phyloP scores from a whole-genome alignment of 768 basidiomycete species.

The Pleurotus salmoneostramineus region DNA sequence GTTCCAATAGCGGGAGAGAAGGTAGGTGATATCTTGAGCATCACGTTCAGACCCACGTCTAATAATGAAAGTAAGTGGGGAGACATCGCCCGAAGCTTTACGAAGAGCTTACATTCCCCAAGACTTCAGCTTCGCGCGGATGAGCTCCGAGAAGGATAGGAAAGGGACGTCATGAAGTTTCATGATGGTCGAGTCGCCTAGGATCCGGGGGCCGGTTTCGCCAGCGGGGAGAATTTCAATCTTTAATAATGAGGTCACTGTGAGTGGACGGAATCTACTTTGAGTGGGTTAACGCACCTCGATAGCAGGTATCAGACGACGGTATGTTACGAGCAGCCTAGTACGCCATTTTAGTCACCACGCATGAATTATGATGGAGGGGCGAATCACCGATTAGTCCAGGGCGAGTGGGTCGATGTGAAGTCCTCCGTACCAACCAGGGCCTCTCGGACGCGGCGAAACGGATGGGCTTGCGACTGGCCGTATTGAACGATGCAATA shows the following conservation, averaged over 20 bases:
- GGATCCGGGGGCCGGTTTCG: conserved; percentile 73
- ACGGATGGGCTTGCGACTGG: conserved; percentile 59
- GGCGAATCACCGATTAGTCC: conserved; percentile 70
- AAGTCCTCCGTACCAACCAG: conserved; percentile 61
- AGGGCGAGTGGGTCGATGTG: conserved; percentile 70
- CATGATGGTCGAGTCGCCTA: conserved; percentile 67
- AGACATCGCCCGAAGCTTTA: conserved; percentile 10
- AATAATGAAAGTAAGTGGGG: conserved; percentile 8
- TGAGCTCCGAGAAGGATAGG: conserved; percentile 80
- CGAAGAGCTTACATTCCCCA: conserved; percentile 68
- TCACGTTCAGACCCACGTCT: conserved; percentile 71
- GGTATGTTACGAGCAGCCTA: conserved; percentile 75
- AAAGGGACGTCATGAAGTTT: conserved; percentile 71
- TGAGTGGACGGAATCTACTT: conserved; percentile 5
- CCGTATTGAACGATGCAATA: conserved; percentile 80
- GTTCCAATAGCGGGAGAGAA: conserved; percentile 75
- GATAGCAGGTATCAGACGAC: conserved; percentile 71
- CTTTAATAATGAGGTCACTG: conserved; percentile 28
- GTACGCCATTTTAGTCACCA: conserved; percentile 3
- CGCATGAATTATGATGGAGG: conserved; percentile 10
- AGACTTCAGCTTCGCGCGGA: conserved; percentile 78
- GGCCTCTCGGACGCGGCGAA: conserved; percentile 78
- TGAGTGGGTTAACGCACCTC: conserved; percentile 46
- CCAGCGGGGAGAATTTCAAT: conserved; percentile 83
- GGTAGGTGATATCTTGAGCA: conserved; percentile 73